phyloP scores from a whole-genome alignment of 2,329 filamentous ascomycete genomes.

The Xylariaceae sp. region DNA sequence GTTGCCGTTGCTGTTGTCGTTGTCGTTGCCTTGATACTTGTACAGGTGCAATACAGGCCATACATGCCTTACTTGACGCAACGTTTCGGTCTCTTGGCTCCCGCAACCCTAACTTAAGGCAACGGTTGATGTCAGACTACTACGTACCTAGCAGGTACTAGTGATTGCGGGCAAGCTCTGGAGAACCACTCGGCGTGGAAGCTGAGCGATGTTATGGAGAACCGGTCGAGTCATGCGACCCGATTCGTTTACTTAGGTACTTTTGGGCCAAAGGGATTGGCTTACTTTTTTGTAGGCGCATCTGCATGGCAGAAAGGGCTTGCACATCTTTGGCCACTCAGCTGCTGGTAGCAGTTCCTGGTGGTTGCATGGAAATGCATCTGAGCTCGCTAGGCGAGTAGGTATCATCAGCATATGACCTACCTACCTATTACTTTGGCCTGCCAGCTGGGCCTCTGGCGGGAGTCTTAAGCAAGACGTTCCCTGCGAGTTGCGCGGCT shows the following conservation, averaged over 20 bases:
- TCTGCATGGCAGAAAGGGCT: conserved; percentile 29
- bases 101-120: conserved; percentile 4
- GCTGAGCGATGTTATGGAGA: conserved; percentile 15
- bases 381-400: conserved; percentile 26
- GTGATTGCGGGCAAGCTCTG: conserved; percentile 16
- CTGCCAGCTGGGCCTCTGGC: conserved; percentile 18
- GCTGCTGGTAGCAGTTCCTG: conserved; percentile 25
- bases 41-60: too few species aligned
- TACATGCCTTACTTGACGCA: neutral
- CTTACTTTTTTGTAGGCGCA: conserved; percentile 29
- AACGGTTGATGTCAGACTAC: conserved; percentile 9
- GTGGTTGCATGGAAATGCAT: conserved; percentile 32
- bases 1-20: neutral
- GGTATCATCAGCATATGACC: conserved; percentile 30
- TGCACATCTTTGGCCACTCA: conserved; percentile 31
- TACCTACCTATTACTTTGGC: conserved; percentile 5
- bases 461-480: conserved; percentile 7
- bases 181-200: conserved; percentile 19
- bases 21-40: too few species aligned
- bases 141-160: conserved; percentile 15
- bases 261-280: conserved; percentile 28
- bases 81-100: conserved; percentile 1
- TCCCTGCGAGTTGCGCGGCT: conserved; percentile 22
- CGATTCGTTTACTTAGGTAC: conserved; percentile 27
- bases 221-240: conserved; percentile 31